phyloP scores from a whole-genome alignment of 2,329 filamentous ascomycete species.

The Stachybotrys chartarum region DNA sequence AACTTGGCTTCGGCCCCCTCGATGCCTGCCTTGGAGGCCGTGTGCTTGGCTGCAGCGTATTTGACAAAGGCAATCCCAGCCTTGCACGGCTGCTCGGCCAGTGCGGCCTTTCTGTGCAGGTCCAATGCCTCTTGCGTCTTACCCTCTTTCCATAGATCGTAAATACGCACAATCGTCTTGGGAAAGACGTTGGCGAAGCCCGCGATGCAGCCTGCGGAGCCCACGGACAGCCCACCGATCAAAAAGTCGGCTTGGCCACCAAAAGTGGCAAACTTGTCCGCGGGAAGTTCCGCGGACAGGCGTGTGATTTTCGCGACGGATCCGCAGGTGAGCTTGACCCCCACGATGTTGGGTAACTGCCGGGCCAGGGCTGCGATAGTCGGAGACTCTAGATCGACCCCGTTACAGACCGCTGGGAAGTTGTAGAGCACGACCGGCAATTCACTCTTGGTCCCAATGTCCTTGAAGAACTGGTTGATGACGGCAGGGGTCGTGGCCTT shows the following conservation, averaged over 20 bases:
- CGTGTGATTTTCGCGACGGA: constrained; percentile 65
- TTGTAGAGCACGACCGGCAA: constrained; percentile 61
- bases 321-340: constrained; percentile 65
- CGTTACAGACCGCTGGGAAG: constrained; percentile 62
- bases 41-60: constrained; percentile 56
- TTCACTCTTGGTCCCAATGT: constrained; percentile 43
- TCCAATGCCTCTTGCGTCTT: constrained; percentile 50
- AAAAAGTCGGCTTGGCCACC: constrained; percentile 70
- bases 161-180: constrained; percentile 49
- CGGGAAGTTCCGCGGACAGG: constrained; percentile 40
- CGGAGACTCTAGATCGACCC: constrained; percentile 60
- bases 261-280: constrained; percentile 56
- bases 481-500: constrained; percentile 52
- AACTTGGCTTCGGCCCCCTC: constrained; percentile 51
- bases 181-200: constrained; percentile 58
- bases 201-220: constrained; percentile 53
- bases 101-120: constrained; percentile 53
- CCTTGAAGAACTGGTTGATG: constrained; percentile 51
- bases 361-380: constrained; percentile 32
- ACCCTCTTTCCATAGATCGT: constrained; percentile 52
- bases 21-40: constrained; percentile 52
- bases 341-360: constrained; percentile 51
- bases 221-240: constrained; percentile 50
- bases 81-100: constrained; percentile 61
- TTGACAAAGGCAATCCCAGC: constrained; percentile 61